Base-by-base conservation (phyloP, 345 rosid species). In the Hibiscus tridactylites region DNA sequence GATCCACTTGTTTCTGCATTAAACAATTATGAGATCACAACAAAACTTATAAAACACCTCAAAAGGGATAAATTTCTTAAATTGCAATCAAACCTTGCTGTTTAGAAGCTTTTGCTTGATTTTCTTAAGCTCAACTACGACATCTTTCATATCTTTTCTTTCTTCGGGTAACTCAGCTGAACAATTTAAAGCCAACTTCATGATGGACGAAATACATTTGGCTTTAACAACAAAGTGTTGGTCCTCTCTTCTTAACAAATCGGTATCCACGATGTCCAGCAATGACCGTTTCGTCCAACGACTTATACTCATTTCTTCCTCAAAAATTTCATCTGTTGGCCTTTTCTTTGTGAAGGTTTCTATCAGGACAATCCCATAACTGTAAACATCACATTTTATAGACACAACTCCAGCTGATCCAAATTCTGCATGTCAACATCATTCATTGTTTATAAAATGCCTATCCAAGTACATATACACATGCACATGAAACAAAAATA, bases 391-490 rank as follows among this genome's bases (percentile, higher is more conserved):
- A 24, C 71, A 37, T 58, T 28, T 65, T 65, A 0, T 4, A 0
- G 71, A 64, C 42, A 73, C 56, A 9, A 35, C n/a, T 39, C 64
- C 76, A 2, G 61, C 21, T n/a, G 46, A 37, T 26, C 76, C 76
- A 42, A 65, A 73, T 24, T 73, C 71, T 73, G 53, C 39, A 65
- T 11, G 3, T 53, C 0, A 24, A 50, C 0, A 56, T 56, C 31
- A 5, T 49, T 0, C 3, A 1, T 49, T 49, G 15, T 11, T 49
- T 49, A n/a, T 49, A 49, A 49, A 11, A 15, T 49, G 53, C n/a
- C 15, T 49, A 1, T 15, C 17, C 3, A n/a, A 1, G 2, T 52
- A 52, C 5, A 52, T 52, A 52, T 52, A n/a, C 21, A 52, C 57
- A 52, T n/a, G 3, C 56, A 50, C 11, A 46, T 4, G 9, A 13